phyloP scores from a whole-genome alignment of 2,329 filamentous ascomycete genomes.

The Cercospora canescens region DNA sequence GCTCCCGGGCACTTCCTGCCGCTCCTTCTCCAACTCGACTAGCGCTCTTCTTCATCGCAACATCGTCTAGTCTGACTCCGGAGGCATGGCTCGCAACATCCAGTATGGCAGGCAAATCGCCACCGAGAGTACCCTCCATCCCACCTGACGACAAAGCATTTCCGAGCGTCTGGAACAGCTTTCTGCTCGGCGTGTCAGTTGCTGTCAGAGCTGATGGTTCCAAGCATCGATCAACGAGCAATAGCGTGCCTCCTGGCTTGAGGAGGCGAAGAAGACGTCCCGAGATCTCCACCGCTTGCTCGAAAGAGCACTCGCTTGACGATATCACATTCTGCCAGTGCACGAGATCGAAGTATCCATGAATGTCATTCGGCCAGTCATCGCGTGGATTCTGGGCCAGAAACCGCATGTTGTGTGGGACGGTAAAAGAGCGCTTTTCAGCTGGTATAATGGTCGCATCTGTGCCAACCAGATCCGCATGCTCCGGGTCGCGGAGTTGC shows the following conservation, averaged over 20 bases:
- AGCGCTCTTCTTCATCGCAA: constrained; percentile 6
- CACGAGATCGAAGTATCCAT: constrained; percentile 14
- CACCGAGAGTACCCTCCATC: constrained; percentile 9
- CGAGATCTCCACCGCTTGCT: constrained; percentile 6
- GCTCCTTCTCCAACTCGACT: constrained; percentile 11
- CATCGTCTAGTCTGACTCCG: constrained; percentile 2
- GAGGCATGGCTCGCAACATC: constrained; percentile 11
- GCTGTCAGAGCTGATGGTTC: neutral
- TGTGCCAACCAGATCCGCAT: constrained; percentile 13
- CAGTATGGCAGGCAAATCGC: constrained; percentile 11
- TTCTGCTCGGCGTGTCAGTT: neutral
- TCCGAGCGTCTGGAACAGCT: constrained; percentile 12
- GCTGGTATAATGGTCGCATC: neutral
- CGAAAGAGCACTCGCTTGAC: neutral
- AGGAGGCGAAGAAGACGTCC: constrained; percentile 8
- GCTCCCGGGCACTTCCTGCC: neutral
- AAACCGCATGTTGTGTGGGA: constrained; percentile 16
- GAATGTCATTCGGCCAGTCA: constrained; percentile 13
- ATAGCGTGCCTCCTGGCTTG: constrained; percentile 5
- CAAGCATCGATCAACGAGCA: constrained; percentile 5
- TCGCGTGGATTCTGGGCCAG: constrained; percentile 1
- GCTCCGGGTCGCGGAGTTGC: constrained; percentile 3
- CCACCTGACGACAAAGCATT: constrained; percentile 8
- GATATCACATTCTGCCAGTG: constrained; percentile 1
- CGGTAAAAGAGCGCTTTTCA: constrained; percentile 10